These are phyloP conservation scores for Rubroshorea leprosula DNA, from an alignment of 345 rosid species.

Conservation along the genomic window DNA sequence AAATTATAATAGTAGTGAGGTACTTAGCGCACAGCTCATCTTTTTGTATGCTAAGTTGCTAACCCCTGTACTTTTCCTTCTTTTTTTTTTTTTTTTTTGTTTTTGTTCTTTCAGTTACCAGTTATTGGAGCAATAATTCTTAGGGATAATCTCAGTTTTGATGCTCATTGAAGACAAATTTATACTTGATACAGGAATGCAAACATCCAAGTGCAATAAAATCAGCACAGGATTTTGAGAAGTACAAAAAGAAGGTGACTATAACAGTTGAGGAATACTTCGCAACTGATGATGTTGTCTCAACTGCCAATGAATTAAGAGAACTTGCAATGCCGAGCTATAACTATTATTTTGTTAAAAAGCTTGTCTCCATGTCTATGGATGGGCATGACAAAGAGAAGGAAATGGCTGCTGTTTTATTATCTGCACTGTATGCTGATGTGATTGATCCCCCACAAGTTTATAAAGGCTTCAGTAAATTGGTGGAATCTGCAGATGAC, in stretches of 20 bases:
- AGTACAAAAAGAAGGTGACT: constrained; percentile 56
- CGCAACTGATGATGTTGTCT: constrained; percentile 53
- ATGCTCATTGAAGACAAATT: constrained; percentile 4
- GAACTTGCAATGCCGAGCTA: constrained; percentile 61
- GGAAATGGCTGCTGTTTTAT: constrained; percentile 77
- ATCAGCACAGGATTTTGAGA: constrained; percentile 29
- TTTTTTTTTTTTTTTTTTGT: not conserved
- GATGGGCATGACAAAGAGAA: constrained; percentile 83
- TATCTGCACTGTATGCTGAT: constrained; percentile 62
- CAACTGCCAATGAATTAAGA: constrained; percentile 55
- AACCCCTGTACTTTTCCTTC: not conserved
- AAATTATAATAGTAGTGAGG: constrained; percentile 55
- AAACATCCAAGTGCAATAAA: constrained; percentile 23
- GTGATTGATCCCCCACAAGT: constrained; percentile 62
- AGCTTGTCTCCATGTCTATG: constrained; percentile 74
- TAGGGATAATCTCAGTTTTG: not conserved
- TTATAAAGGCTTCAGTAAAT: constrained; percentile 56
- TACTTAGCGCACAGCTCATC: constrained; percentile 13
- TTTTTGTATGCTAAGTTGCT: not conserved
- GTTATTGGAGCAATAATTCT: constrained; percentile 5
- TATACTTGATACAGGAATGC: constrained; percentile 35
- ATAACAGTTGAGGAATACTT: constrained; percentile 72
- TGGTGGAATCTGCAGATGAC: constrained; percentile 74
- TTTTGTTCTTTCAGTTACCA: constrained; percentile 7
- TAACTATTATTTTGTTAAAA: constrained; percentile 67